phyloP scores from a whole-genome alignment of 1,284 basidiomycete species.

The Coniferiporia weirii region DNA sequence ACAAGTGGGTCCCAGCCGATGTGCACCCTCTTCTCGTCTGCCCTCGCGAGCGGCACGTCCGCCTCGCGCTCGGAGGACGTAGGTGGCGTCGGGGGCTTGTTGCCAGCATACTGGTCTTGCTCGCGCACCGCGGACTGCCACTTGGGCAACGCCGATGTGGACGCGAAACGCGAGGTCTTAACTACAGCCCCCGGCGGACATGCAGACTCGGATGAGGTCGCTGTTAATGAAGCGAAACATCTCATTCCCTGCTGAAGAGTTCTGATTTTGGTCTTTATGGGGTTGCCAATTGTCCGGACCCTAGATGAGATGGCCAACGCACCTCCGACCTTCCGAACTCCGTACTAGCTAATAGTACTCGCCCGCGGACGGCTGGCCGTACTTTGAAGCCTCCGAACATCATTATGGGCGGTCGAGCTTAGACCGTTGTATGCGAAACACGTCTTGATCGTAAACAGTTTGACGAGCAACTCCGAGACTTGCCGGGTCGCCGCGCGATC shows the following conservation, averaged over 20 bases:
- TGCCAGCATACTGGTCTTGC: background rate
- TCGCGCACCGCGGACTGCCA: background rate
- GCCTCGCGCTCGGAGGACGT: background rate
- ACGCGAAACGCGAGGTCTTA: background rate
- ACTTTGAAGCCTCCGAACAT: background rate
- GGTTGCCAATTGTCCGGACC: background rate
- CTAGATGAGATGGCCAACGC: background rate
- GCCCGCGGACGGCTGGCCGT: background rate
- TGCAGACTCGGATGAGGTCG: background rate
- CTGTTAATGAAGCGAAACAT: background rate
- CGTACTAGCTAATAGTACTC: background rate
- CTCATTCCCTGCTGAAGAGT: background rate
- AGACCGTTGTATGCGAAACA: background rate
- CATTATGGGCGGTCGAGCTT: background rate
- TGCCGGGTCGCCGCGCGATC: background rate
- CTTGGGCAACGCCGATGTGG: constrained; percentile 1
- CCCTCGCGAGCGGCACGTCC: constrained; percentile 49
- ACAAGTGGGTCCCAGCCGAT: constrained; percentile 62
- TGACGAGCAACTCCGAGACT: background rate
- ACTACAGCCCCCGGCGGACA: background rate
- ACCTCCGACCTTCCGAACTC: background rate
- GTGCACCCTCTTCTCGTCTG: constrained; percentile 54
- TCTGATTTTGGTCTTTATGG: no score
- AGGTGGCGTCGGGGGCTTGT: background rate
- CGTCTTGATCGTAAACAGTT: background rate